phyloP scores from a whole-genome alignment of 2,329 filamentous ascomycete genomes.

The Aspergillus sp. region DNA sequence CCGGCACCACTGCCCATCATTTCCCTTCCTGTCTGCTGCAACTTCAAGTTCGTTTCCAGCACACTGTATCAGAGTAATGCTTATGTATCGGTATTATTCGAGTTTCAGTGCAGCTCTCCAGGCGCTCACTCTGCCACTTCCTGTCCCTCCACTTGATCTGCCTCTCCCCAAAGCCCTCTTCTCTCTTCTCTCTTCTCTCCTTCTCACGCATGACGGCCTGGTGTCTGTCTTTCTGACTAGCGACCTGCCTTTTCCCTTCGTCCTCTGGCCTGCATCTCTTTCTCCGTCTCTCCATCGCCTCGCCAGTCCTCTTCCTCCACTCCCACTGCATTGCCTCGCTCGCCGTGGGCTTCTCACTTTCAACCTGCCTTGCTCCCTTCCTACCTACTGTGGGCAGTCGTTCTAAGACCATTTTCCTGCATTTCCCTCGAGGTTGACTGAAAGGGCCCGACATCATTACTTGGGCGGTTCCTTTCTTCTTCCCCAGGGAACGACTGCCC shows the following conservation, averaged over 20 bases:
- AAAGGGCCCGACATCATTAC: constrained; percentile 1
- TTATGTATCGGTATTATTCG: constrained; percentile 8
- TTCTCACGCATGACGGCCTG: constrained; percentile 12
- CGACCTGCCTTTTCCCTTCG: constrained; percentile 11
- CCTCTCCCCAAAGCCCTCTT: background rate
- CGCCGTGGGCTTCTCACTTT: constrained; percentile 14
- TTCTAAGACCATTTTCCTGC: constrained; percentile 17
- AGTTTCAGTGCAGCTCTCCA: constrained; percentile 6
- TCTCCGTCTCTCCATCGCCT: constrained; percentile 15
- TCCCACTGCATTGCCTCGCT: constrained; percentile 6
- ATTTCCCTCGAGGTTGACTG: constrained; percentile 14
- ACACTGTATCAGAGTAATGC: constrained; percentile 9
- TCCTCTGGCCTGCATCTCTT: constrained; percentile 10
- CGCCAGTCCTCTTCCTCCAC: constrained; percentile 10
- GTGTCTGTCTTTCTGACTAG: constrained; percentile 17
- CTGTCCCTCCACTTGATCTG: constrained; percentile 11
- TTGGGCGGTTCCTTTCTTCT: constrained; percentile 23
- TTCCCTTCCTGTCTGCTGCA: constrained; percentile 16
- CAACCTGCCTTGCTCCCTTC: constrained; percentile 13
- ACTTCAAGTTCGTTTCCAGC: constrained; percentile 5
- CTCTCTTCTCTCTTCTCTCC: background rate
- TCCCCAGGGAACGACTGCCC: constrained; percentile 44
- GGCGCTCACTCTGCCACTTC: constrained; percentile 10
- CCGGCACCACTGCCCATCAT: constrained; percentile 1
- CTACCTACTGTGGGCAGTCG: constrained; percentile 24